These are phyloP conservation scores for Bathelium albidoporum DNA, from an alignment of 495 filamentous ascomycete species.

Conservation along the genomic window DNA sequence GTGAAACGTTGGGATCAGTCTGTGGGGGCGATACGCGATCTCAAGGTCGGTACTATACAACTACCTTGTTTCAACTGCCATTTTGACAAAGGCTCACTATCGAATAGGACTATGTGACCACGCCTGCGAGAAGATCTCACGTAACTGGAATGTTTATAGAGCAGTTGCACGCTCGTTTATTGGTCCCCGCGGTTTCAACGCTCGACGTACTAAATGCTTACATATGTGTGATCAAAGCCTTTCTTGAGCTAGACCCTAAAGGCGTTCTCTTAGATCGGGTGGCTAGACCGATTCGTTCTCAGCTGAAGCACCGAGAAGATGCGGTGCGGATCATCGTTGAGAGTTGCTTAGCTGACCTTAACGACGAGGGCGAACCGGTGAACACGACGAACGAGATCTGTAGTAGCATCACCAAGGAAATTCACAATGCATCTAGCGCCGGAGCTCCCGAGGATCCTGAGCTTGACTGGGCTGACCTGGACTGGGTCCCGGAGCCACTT, in stretches of 20 bases:
- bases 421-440: conserved; percentile 28
- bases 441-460: conserved; percentile 47
- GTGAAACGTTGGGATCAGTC: conserved; percentile 68
- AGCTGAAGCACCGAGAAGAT: conserved; percentile 88
- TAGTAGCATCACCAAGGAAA: conserved; percentile 63
- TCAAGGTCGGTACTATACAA: conserved; percentile 37
- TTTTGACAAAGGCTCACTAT: conserved; percentile 1
- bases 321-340: conserved; percentile 78
- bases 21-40: conserved; percentile 72
- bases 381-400: conserved; percentile 37
- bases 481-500: conserved; percentile 83
- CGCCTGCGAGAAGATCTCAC: conserved; percentile 45
- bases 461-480: conserved; percentile 79
- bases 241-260: conserved; percentile 80
- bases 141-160: conserved; percentile 64
- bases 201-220: conserved; percentile 82
- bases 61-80: no score
- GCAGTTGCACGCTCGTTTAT: conserved; percentile 56
- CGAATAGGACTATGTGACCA: conserved; percentile 39
- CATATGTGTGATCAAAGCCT: conserved; percentile 82
- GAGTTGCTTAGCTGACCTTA: conserved; percentile 65
- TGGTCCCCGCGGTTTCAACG: conserved; percentile 85
- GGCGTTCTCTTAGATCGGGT: conserved; percentile 84
- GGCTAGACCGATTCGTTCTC: conserved; percentile 69
- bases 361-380: conserved; percentile 29